Base-by-base conservation (phyloP, 108 stramenopile species). In the Fragilariopsis cylindrus region DNA sequence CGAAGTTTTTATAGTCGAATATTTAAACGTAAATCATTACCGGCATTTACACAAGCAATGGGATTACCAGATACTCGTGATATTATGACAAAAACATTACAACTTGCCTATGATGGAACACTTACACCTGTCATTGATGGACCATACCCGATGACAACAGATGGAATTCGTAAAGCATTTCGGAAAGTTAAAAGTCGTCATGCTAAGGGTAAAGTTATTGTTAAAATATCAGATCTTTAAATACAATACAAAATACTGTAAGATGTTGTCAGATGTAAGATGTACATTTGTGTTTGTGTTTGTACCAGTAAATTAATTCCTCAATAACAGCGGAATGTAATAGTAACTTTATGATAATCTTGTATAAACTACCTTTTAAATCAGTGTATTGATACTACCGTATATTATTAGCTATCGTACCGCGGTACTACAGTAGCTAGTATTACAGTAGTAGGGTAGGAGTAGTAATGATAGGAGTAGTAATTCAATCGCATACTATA, bases 41-140 rank as follows among this genome's bases (percentile, higher is more conserved):
- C 92, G 58, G 80, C 82, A 41, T 86, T 81, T 50, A 85, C 71
- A 55, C 73, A 91, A 60, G 73, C 66, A 7, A 30, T 87, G 18
- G 74, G 77, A 8, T 63, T 63, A 2, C 30, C 43, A 44, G 44
- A 71, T 43, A 75, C 50, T 30, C 82, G 79, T 5, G 71, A 85
- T 45, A 57, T 72, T 57, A 73, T 86, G 69, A 86, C 83, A n/a
- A 81, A 82, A 63, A 85, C 88, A 44, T 79, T 90, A 65, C 55
- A 78, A 13, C 70, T 92, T 45, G 85, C 84, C 4, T 7, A 79
- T n/a, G 68, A 82, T 21, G 87, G 87, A 15, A 74, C 74, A 39
- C 72, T 94, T 13, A 80, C 75, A 50, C 81, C 87, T 13, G 83
- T 87, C 46, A 49, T 94, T 55, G 91, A 94, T 67, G 90, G 88